Evolutionary conservation across 2,329 filamentous ascomycete genomes (phyloP), one percentile per base, ranked within the genome.

Genomic region (Xylaria digitata): DNA sequence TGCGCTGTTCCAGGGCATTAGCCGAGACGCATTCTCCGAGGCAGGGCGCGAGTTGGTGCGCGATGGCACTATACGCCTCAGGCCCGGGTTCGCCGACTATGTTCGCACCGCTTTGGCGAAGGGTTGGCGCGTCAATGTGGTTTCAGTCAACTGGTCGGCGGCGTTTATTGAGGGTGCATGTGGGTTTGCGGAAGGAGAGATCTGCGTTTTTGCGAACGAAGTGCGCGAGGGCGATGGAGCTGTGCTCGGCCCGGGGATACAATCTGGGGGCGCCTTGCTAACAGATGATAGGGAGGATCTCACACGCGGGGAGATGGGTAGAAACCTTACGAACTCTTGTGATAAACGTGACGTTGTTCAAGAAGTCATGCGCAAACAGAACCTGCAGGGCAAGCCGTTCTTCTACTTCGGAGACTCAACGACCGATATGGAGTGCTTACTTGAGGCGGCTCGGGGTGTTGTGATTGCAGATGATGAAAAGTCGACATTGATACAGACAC

Each of bases 331-430:
- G 23, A 84, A 83, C 42, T 82, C 81, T 2, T 63, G 73, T 6
- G 84, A 87, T 73, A 87, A 87, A 77, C 71, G 81, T 19, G 75
- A 77, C 11, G 82, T 79, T 2, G 71, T 86, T 65, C 61, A 74
- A n/a, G 71, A 75, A 6, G 69, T 81, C 49, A 65, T 71, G 45
- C 46, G 67, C 21, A 26, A 21, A 19, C 72, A 72, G n/a, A 69
- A 73, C 4, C 69, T 63, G 1, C 9, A 65, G 32, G 70, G 62
- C 2, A 48, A 40, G 72, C 73, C 66, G 6, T 73, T 79, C n/a
- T 74, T 86, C n/a, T 89, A 88, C 76, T 82, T 87, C 73, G 86
- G 86, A 7, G 86, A 89, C 73, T 87, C 86, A 32, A 81, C 81
- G 1, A 88, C 86, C 1, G 86, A 89, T 73, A 75, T 88, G 63